Percentiles rank a stretch among this genome's conserved stretches.
Conservation (phyloP, 768 basidiomycete species). For the Podaxis sp. region DNA sequence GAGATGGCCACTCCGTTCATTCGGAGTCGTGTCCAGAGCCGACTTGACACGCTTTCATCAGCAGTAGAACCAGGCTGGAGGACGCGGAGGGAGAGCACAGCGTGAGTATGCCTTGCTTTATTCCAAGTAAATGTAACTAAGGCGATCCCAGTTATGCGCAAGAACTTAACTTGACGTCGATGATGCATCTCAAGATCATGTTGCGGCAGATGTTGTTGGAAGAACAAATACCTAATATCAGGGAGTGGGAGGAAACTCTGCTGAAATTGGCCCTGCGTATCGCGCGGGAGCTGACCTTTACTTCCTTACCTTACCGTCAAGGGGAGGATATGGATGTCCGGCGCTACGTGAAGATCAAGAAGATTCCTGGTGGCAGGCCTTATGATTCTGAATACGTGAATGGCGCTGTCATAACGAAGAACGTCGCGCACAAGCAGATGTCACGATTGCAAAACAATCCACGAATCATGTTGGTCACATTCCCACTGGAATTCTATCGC, state of each 20-base stretch:
- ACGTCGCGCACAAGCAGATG: constrained; percentile 97
- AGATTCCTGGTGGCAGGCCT: constrained; percentile 91
- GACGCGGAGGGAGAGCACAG: constrained; percentile 84
- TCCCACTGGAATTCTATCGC: constrained; percentile 91
- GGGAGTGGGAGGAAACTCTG: constrained; percentile 87
- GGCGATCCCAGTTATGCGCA: constrained; percentile 62
- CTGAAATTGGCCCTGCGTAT: constrained; percentile 81
- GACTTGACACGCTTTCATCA: constrained; percentile 52
- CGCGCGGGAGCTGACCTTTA: constrained; percentile 82
- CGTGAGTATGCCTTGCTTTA: constrained; percentile 48
- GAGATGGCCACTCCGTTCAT: constrained; percentile 77
- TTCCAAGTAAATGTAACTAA: constrained; percentile 13
- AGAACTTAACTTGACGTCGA: constrained; percentile 81
- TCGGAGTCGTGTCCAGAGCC: constrained; percentile 80
- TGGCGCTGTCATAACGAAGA: constrained; percentile 97
- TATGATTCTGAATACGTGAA: constrained; percentile 95
- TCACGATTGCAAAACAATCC: constrained; percentile 78
- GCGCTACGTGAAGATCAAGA: constrained; percentile 96
- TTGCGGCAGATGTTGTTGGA: constrained; percentile 85
- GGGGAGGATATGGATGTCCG: constrained; percentile 95
- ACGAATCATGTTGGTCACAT: constrained; percentile 94
- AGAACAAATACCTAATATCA: constrained; percentile 77
- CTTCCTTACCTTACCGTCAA: constrained; percentile 62
- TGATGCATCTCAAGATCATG: constrained; percentile 89
- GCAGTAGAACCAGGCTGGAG: constrained; percentile 77